Conservation (phyloP, 2,329 filamentous ascomycete genomes). For the Cladosporium sphaerospermum region DNA sequence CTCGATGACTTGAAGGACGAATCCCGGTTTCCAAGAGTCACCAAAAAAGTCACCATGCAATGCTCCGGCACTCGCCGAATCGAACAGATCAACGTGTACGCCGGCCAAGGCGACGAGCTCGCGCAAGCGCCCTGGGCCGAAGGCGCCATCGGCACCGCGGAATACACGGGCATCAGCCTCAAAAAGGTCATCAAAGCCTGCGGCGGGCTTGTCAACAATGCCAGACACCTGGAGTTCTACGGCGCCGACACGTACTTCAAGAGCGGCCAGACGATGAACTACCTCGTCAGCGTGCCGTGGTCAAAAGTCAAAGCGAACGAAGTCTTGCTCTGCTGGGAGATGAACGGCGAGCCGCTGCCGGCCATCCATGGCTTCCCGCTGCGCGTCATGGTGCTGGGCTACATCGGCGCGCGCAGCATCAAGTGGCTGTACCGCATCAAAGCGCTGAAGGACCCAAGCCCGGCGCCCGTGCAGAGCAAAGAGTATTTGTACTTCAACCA, state of each 20-base stretch:
- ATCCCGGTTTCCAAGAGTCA: conserved; percentile 46
- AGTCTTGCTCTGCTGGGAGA: conserved; percentile 64
- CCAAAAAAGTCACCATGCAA: conserved; percentile 51
- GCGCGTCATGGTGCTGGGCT: conserved; percentile 53
- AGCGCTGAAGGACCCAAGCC: conserved; percentile 46
- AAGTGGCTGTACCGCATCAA: conserved; percentile 59
- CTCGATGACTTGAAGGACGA: conserved; percentile 51
- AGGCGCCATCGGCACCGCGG: conserved; percentile 55
- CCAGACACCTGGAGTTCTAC: conserved; percentile 51
- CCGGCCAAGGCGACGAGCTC: conserved; percentile 44
- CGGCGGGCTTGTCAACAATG: conserved; percentile 41
- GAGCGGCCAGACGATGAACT: conserved; percentile 52
- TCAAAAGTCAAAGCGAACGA: conserved; percentile 57
- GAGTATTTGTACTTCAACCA: conserved; percentile 59
- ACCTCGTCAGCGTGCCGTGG: conserved; percentile 57
- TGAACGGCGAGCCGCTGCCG: conserved; percentile 61
- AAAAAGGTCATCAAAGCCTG: conserved; percentile 59
- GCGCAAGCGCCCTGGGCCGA: conserved; percentile 50
- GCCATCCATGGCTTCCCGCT: conserved; percentile 61
- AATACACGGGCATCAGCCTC: conserved; percentile 53
- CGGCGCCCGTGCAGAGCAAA: conserved; percentile 50
- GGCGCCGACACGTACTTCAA: conserved; percentile 61
- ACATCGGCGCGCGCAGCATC: conserved; percentile 59
- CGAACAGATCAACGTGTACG: conserved; percentile 53
- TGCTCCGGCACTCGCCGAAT: conserved; percentile 56